phyloP scores from a whole-genome alignment of 1,139 yeast species.

The Hansenula anomala region DNA sequence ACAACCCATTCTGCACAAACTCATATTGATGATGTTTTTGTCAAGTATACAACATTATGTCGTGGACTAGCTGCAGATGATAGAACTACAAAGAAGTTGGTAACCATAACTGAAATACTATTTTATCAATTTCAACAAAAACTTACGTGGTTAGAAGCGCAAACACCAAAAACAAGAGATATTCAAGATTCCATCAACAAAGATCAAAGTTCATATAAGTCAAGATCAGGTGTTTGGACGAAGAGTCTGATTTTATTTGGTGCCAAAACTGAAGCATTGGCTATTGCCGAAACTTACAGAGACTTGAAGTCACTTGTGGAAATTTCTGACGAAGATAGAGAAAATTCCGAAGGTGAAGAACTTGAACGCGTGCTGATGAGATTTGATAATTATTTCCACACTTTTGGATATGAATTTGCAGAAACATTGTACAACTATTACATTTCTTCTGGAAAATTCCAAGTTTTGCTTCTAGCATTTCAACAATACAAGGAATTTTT shows the following conservation, averaged over 20 bases:
- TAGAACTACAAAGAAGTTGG: slow-evolving; percentile 17
- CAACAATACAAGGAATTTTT: slow-evolving; percentile 48
- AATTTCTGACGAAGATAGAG: slow-evolving; percentile 54
- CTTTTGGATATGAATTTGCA: slow-evolving; percentile 70
- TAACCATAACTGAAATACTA: slow-evolving; percentile 28
- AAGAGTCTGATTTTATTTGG: slow-evolving; percentile 43
- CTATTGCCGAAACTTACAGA: slow-evolving; percentile 60
- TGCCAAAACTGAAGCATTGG: slow-evolving; percentile 48
- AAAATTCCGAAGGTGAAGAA: slow-evolving; percentile 27
- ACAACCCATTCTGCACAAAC: slow-evolving; percentile 13
- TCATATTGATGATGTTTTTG: slow-evolving; percentile 25
- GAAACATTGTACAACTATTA: slow-evolving; percentile 57
- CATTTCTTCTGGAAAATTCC: slow-evolving; percentile 47
- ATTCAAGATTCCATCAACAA: slow-evolving; percentile 17
- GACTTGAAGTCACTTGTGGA: slow-evolving; percentile 67
- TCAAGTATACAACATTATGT: slow-evolving; percentile 19
- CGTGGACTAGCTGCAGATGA: slow-evolving; percentile 3
- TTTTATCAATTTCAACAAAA: slow-evolving; percentile 31
- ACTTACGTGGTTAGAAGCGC: slow-evolving; percentile 25
- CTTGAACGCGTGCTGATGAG: slow-evolving; percentile 27
- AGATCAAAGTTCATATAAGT: slow-evolving; percentile 20
- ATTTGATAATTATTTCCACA: slow-evolving; percentile 51
- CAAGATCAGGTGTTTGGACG: slow-evolving; percentile 47
- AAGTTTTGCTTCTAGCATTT: slow-evolving; percentile 52
- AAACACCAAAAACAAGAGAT: slow-evolving; percentile 20